phyloP scores from a whole-genome alignment of 2,329 filamentous ascomycete genomes.

The Ascocoryne sarcoides region DNA sequence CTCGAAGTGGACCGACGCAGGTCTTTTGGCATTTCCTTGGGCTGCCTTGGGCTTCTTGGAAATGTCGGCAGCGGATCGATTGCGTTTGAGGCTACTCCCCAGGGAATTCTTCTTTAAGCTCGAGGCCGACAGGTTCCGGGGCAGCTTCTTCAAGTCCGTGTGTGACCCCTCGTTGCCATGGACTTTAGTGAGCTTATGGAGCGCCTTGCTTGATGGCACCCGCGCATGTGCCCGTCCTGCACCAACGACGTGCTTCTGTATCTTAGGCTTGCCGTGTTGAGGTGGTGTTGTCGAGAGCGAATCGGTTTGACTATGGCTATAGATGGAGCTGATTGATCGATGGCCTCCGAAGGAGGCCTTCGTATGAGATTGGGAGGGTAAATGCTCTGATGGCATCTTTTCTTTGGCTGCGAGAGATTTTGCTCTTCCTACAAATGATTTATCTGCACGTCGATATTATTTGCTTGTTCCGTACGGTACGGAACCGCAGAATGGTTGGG shows the following conservation, averaged over 20 bases:
- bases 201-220: slow-evolving; percentile 23
- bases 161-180: slow-evolving; percentile 22
- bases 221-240: slow-evolving; percentile 20
- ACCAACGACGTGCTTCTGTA: slow-evolving; percentile 25
- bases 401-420: not conserved
- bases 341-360: slow-evolving; percentile 14
- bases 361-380: slow-evolving; percentile 15
- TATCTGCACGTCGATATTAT: slow-evolving; percentile 9
- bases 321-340: slow-evolving; percentile 19
- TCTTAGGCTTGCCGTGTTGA: slow-evolving; percentile 22
- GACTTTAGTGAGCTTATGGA: slow-evolving; percentile 23
- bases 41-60: slow-evolving; percentile 41
- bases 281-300: slow-evolving; percentile 21
- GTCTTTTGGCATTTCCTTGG: slow-evolving; percentile 43
- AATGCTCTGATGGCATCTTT: slow-evolving; percentile 21
- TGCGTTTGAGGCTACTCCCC: slow-evolving; percentile 48
- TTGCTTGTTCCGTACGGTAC: slow-evolving; percentile 21
- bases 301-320: slow-evolving; percentile 17
- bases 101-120: slow-evolving; percentile 43
- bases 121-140: slow-evolving; percentile 22
- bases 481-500: no score
- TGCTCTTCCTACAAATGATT: slow-evolving; percentile 15
- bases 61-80: slow-evolving; percentile 50
- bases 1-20: slow-evolving; percentile 53
- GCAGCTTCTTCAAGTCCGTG: slow-evolving; percentile 23